Conservation (phyloP, 306 rosid species). For the Sicyos edulis region DNA sequence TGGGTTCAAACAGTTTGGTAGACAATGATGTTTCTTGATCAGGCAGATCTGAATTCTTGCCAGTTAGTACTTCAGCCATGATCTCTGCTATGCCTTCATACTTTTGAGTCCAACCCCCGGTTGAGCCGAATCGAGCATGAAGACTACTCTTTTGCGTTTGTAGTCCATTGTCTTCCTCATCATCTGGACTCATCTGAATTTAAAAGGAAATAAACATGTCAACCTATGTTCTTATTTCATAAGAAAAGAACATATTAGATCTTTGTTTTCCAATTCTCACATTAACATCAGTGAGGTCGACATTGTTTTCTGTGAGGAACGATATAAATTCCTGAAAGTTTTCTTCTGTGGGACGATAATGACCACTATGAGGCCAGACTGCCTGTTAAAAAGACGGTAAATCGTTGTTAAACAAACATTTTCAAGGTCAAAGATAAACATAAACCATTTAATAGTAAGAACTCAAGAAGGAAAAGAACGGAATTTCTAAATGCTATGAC, state of each 20-base stretch:
- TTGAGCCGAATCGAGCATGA: constrained; percentile 65
- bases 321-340: constrained; percentile 32
- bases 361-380: constrained; percentile 39
- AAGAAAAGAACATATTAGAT: background rate
- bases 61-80: constrained; percentile 24
- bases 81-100: constrained; percentile 27
- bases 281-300: constrained; percentile 31
- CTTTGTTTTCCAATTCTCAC: constrained; percentile 16
- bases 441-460: background rate
- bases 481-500: background rate
- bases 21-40: constrained; percentile 25
- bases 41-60: constrained; percentile 27
- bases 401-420: background rate
- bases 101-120: constrained; percentile 51
- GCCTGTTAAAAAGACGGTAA: constrained; percentile 18
- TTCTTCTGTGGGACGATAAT: constrained; percentile 35
- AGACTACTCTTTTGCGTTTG: constrained; percentile 41
- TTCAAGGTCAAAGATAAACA: background rate
- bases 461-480: background rate
- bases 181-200: constrained; percentile 74
- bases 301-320: constrained; percentile 34
- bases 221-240: background rate
- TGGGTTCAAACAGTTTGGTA: constrained; percentile 27
- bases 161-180: constrained; percentile 38
- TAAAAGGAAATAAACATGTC: constrained; percentile 17